These are phyloP conservation scores for Clonostachys rhizophaga DNA, from an alignment of 2,329 filamentous ascomycete species.

Conservation along the genomic window DNA sequence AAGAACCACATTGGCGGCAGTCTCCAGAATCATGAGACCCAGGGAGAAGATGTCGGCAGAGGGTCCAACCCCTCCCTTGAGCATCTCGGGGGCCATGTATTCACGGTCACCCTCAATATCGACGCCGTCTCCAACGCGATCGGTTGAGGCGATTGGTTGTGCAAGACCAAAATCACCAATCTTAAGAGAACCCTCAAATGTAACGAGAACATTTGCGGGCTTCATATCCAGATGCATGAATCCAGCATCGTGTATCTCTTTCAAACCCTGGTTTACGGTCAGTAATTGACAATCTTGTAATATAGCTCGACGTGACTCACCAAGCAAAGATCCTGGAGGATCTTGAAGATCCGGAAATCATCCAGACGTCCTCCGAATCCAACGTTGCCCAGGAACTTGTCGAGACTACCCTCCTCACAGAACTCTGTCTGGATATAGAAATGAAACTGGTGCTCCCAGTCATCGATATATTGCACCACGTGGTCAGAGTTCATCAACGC, in stretches of 20 bases:
- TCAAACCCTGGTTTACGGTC: constrained; percentile 61
- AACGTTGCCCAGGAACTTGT: constrained; percentile 77
- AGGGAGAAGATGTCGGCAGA: constrained; percentile 92
- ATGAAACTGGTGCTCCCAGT: constrained; percentile 81
- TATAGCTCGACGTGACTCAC: constrained; percentile 45
- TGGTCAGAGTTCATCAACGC: constrained; percentile 78
- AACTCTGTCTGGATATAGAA: constrained; percentile 98
- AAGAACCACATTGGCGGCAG: constrained; percentile 87
- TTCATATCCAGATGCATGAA: constrained; percentile 86
- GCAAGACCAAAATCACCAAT: constrained; percentile 87
- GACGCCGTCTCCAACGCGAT: constrained; percentile 78
- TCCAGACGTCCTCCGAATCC: constrained; percentile 84
- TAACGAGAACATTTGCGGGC: constrained; percentile 79
- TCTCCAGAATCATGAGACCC: constrained; percentile 91
- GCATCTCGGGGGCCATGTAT: constrained; percentile 91
- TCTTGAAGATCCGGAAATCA: constrained; percentile 98
- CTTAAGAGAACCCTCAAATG: constrained; percentile 76
- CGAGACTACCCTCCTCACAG: constrained; percentile 89
- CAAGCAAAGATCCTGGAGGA: constrained; percentile 78
- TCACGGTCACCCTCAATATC: constrained; percentile 94
- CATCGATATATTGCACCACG: constrained; percentile 76
- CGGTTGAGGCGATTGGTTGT: constrained; percentile 68
- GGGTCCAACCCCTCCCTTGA: constrained; percentile 82
- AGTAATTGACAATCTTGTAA: background rate
- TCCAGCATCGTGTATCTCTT: constrained; percentile 83